Conservation (phyloP, 176 grass and related monocot genomes). For the Elaeis guineensis region DNA sequence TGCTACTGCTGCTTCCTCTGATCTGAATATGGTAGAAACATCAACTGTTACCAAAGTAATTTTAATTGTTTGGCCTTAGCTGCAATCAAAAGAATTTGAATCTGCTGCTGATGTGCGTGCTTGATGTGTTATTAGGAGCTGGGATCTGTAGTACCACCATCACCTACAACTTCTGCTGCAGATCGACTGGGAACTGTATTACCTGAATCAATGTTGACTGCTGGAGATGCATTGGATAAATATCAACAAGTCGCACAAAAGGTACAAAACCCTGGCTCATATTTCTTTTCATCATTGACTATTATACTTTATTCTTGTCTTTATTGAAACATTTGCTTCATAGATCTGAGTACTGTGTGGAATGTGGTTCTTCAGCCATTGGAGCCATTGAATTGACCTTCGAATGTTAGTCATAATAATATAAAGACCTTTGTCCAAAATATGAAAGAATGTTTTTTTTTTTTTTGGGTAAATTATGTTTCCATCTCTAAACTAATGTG, state of each 20-base stretch:
- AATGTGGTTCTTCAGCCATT: too few species aligned
- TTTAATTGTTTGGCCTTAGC: conserved; percentile 6
- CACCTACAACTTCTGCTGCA: conserved; percentile 34
- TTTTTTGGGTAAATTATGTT: too few species aligned
- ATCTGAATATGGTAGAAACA: conserved; percentile 42
- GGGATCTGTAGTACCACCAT: conserved; percentile 31
- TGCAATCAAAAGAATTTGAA: neutral
- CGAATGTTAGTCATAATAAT: too few species aligned
- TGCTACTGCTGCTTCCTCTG: conserved; percentile 39
- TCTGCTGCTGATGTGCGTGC: conserved; percentile 20
- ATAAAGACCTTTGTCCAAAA: too few species aligned
- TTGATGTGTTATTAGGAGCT: conserved; percentile 45
- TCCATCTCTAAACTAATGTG: too few species aligned
- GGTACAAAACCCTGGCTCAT: conserved; percentile 25
- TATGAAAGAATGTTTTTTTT: neutral
- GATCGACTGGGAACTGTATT: conserved; percentile 54
- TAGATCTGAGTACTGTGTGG: too few species aligned
- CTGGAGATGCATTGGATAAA: conserved; percentile 62
- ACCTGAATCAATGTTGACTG: conserved; percentile 51
- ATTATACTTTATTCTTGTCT: neutral
- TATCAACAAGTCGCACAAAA: conserved; percentile 81
- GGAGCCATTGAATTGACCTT: too few species aligned
- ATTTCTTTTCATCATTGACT: too few species aligned
- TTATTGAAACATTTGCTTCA: neutral
- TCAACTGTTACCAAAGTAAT: conserved; percentile 31